Base-by-base conservation (phyloP, 768 basidiomycete genomes). In the Suillus weaverae region DNA sequence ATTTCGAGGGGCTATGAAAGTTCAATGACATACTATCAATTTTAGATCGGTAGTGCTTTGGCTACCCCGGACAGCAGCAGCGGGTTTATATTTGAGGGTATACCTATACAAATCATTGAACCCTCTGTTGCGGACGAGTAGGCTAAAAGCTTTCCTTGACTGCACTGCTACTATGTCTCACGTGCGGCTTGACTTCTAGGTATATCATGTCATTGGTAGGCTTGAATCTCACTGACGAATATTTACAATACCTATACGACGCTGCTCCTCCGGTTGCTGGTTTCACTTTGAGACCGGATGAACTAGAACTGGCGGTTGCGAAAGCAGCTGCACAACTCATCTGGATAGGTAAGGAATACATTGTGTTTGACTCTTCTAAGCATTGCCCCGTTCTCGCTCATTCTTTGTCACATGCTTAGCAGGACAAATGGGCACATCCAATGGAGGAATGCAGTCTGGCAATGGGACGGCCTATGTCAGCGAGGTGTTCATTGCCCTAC, bases 301-400 rank as follows among this genome's bases (percentile, higher is more conserved):
- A 55, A n/a, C 36, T 63, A 48, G 62, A 63, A 56, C 16, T 22
- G 10, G 62, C 51, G 4, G 33, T 63, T 20, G 50, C 61, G 6
- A 35, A 20, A 38, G 26, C 35, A 20, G 50, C 38, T 36, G 62
- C 53, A 39, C 35, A 54, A 22, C 11, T 53, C 8, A 22, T 62
- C 4, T 56, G 62, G 62, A 7, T 55, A 39, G 51, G 51, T 38
- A n/a, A 38, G 51, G 10, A 4, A 8, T 38, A 26, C 16, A 16
- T 41, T 41, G 1, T 9, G 11, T 14, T 51, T 30, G 14, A 16
- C 39, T 41, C 5, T 3, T 5, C 16, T 3, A 46, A 62, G 6
- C 22, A 33, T n/a, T 44, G 9, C 32, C 22, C 16, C 16, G 26
- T 60, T 41, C 26, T 60, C 30, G 10, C 39, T 60, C 39, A 60